Evolutionary conservation across 257 asterid genomes (phyloP).

Genomic region (Solanum infundibuliforme): DNA sequence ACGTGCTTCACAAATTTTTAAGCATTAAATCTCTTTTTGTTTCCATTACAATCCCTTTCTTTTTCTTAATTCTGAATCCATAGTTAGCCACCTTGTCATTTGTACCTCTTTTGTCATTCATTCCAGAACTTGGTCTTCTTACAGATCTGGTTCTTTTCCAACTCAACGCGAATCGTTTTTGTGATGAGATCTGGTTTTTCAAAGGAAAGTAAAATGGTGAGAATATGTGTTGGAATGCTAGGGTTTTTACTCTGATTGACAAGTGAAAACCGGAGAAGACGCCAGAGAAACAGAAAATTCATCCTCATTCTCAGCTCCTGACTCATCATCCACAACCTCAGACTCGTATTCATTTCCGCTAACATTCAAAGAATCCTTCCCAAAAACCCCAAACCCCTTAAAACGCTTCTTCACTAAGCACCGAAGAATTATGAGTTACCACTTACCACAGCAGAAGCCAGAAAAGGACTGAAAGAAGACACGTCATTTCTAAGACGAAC

Average conservation of each 20-base stretch:
- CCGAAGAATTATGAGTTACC: neutral
- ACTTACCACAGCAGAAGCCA: neutral
- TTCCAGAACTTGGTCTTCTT: conserved; percentile 47
- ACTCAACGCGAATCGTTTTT: conserved; percentile 50
- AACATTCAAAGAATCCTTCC: neutral
- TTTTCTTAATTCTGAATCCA: neutral
- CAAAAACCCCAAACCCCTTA: neutral
- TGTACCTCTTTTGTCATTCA: neutral
- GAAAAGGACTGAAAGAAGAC: neutral
- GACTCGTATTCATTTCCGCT: neutral
- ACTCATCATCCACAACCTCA: neutral
- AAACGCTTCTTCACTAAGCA: neutral
- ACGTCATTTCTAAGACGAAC: neutral
- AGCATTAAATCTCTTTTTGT: neutral
- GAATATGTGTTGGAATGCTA: neutral
- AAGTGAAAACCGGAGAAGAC: too few species aligned
- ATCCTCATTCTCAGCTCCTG: neutral
- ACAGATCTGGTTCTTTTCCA: conserved; percentile 60
- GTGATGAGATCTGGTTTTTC: conserved; percentile 15
- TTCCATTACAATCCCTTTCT: neutral
- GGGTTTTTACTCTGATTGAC: neutral
- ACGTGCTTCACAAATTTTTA: neutral
- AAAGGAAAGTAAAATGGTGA: neutral
- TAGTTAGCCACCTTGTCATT: neutral
- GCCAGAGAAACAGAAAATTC: neutral